phyloP scores from a whole-genome alignment of 805 yeast genomes.

The Kluyveromyces wickerhamii region DNA sequence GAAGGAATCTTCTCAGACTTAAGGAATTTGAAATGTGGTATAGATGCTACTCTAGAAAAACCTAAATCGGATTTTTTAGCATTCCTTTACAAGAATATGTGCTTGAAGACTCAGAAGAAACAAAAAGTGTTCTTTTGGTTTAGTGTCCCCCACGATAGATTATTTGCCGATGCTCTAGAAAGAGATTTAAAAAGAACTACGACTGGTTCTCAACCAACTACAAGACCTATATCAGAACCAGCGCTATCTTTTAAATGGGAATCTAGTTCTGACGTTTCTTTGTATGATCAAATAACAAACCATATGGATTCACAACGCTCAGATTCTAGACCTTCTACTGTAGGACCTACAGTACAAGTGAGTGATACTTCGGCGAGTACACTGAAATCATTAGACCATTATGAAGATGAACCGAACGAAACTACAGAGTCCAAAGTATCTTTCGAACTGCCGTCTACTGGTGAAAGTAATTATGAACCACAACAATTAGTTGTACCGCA shows the following conservation, averaged over 20 bases:
- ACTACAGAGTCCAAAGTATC: neutral
- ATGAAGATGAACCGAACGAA: slow-evolving; percentile 2
- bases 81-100: slow-evolving; percentile 76
- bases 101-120: slow-evolving; percentile 90
- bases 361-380: neutral
- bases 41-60: slow-evolving; percentile 78
- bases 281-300: slow-evolving; percentile 45
- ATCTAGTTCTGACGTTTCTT: slow-evolving; percentile 31
- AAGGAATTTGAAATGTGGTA: slow-evolving; percentile 76
- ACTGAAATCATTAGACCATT: neutral
- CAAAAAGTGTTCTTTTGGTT: slow-evolving; percentile 97
- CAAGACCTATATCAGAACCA: slow-evolving; percentile 67
- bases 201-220: slow-evolving; percentile 54
- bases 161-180: slow-evolving; percentile 89
- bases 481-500: slow-evolving; percentile 17
- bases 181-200: slow-evolving; percentile 80
- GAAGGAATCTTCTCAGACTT: slow-evolving; percentile 93
- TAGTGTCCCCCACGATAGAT: slow-evolving; percentile 86
- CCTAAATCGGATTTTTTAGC: slow-evolving; percentile 81
- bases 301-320: slow-evolving; percentile 33
- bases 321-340: slow-evolving; percentile 4
- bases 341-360: neutral
- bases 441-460: neutral
- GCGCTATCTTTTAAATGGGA: slow-evolving; percentile 70
- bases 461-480: slow-evolving; percentile 8